These are phyloP conservation scores for Rutidosis leptorrhynchoides DNA, from an alignment of 129 eudicot genomes.

Conservation along the genomic window DNA sequence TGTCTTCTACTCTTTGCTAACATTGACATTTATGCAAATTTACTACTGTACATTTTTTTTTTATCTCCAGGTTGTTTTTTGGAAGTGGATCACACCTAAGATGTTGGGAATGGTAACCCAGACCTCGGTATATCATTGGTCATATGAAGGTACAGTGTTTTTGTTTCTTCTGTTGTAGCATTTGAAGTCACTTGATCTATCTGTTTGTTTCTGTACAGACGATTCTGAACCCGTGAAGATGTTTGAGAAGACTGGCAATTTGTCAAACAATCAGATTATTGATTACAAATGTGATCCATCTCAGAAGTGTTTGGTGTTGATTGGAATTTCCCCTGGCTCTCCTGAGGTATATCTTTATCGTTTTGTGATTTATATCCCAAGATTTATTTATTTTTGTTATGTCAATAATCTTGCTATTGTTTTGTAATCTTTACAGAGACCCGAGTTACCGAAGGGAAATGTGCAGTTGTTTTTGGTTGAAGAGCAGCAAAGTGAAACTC, in stretches of 20 bases:
- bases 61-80: constrained; percentile 70
- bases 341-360: constrained; percentile 62
- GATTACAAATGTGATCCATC: constrained; percentile 91
- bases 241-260: constrained; percentile 94
- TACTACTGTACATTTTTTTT: not conserved
- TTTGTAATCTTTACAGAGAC: constrained; percentile 49
- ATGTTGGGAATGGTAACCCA: constrained; percentile 98
- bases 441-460: constrained; percentile 89
- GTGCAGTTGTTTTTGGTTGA: constrained; percentile 98
- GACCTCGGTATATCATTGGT: constrained; percentile 92
- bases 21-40: constrained; percentile 5
- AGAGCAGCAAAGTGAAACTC: constrained; percentile 97
- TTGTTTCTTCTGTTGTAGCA: not conserved
- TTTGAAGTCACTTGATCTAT: not conserved
- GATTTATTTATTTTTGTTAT: no score
- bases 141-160: constrained; percentile 70
- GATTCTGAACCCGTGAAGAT: constrained; percentile 91
- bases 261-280: constrained; percentile 89
- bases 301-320: constrained; percentile 97
- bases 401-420: no score
- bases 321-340: constrained; percentile 98
- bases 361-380: no score
- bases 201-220: constrained; percentile 50
- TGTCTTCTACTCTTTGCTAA: not conserved
- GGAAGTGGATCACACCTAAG: constrained; percentile 98